A percentile compares a stretch with the other conserved stretches of the same genome.
Conservation (phyloP, 2,329 filamentous ascomycete species). For the Immersiporthe knoxdaviesiana region DNA sequence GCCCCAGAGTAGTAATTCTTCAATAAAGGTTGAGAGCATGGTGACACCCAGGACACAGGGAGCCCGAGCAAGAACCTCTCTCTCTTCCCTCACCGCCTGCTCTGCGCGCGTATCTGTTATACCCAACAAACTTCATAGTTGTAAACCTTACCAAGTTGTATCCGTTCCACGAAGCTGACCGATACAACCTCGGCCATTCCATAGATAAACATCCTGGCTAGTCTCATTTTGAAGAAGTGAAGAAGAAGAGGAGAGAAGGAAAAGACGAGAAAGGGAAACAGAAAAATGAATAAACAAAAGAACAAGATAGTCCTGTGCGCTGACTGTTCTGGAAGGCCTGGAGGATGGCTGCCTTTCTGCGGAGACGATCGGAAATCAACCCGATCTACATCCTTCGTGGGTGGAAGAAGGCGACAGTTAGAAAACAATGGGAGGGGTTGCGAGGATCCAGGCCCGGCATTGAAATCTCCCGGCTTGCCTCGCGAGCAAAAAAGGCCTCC, state of each 20-base stretch:
- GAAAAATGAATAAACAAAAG: no score
- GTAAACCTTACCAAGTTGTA: neutral
- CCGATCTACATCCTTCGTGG: neutral
- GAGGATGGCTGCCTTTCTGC: neutral
- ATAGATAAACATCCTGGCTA: neutral
- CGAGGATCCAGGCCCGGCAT: neutral
- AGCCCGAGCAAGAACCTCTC: neutral
- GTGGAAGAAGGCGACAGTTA: neutral
- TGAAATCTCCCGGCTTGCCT: neutral
- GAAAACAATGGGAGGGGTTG: neutral
- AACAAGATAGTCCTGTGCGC: neutral
- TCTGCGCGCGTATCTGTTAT: neutral
- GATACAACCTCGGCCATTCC: neutral
- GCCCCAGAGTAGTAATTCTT: neutral
- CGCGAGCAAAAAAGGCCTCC: neutral
- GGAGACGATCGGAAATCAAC: neutral
- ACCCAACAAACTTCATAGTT: neutral
- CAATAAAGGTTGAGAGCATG: neutral
- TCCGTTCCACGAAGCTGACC: neutral
- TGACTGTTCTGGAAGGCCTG: neutral
- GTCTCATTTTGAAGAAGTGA: neutral
- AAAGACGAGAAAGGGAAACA: no score
- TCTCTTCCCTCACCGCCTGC: neutral
- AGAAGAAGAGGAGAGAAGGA: no score
- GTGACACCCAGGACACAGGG: no score